Conservation (phyloP, 805 yeast genomes). For the Metschnikowia continentalis region DNA sequence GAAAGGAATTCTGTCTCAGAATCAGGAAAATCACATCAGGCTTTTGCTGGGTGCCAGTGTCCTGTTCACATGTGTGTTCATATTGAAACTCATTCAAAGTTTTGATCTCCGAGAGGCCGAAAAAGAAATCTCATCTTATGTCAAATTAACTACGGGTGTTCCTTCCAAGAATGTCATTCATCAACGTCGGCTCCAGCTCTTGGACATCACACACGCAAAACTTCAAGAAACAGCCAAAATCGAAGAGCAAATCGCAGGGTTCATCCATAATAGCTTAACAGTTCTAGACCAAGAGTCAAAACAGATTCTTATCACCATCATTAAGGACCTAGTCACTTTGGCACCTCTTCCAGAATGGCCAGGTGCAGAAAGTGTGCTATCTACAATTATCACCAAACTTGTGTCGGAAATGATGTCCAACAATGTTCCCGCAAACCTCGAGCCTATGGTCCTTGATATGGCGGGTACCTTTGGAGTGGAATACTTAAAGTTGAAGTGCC, state of each 20-base stretch:
- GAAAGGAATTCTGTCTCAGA: constrained; percentile 20
- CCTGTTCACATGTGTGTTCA: constrained; percentile 44
- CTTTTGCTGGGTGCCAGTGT: constrained; percentile 26
- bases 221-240: constrained; percentile 2
- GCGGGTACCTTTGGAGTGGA: constrained; percentile 7
- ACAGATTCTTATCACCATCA: constrained; percentile 20
- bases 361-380: constrained; percentile 38
- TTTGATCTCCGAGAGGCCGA: constrained; percentile 19
- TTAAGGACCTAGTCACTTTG: constrained; percentile 53
- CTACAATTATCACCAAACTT: constrained; percentile 1
- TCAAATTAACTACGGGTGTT: constrained; percentile 3
- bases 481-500: constrained; percentile 1
- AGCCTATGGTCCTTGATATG: constrained; percentile 11
- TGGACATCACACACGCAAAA: not conserved
- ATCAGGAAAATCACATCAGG: not conserved
- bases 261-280: constrained; percentile 7
- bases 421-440: constrained; percentile 3
- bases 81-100: constrained; percentile 41
- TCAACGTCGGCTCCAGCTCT: constrained; percentile 7
- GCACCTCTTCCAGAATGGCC: constrained; percentile 60
- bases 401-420: constrained; percentile 1
- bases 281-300: constrained; percentile 8
- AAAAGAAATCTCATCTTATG: constrained; percentile 3
- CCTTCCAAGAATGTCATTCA: constrained; percentile 6
- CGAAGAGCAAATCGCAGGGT: constrained; percentile 6